Evolutionary conservation across 2,329 filamentous ascomycete species (phyloP), one percentile per base, ranked within the genome.

Genomic region (Scedosporium boydii): DNA sequence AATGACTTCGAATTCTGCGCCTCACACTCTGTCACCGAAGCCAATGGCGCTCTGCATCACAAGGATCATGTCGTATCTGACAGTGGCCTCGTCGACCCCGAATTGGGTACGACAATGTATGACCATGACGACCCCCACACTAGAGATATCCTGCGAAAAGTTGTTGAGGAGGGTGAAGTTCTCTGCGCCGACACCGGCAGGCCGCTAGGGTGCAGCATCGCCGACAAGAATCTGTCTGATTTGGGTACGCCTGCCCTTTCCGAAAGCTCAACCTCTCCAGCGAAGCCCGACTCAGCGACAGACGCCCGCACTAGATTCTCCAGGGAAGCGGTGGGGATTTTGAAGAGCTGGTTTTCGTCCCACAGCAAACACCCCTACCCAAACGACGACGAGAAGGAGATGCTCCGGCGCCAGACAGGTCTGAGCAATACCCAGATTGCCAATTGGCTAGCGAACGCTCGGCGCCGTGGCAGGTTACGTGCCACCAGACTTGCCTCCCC

Each of bases 381-480:
- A 4, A 93, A 86, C 41, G 91, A 96, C 48, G 87, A 91, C 63
- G 90, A 96, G 71, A 96, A 93, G 70, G 89, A 92, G 66, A 82
- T 85, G 65, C 79, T 97, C 27, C 88, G 91, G 73, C 81, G 83
- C 57, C 83, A 88, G 68, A 96, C 92, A 0, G 90, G 91, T 6
- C 80, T 97, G 48, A 92, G 85, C 72, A 86, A 90, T 69, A 88
- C 82, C 12, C 93, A 97, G 70, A 93, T 96, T 68, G 88, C 87
- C 12, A 96, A 96, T 72, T 96, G 92, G 92, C 84, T 96, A 56
- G 92, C 92, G 63, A 96, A 96, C 73, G 91, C 91, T 63, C 86
- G 92, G 53, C 85, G 92, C 62, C 83, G 92, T 65, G 87, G 90
- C 68, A 96, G 96, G 76, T 86, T 89, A 61, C 84, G 87, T 58